Percentiles rank a stretch among this genome's conserved stretches.
phyloP scores from a whole-genome alignment of 768 basidiomycete species.

The Leccinum fibrillosum region DNA sequence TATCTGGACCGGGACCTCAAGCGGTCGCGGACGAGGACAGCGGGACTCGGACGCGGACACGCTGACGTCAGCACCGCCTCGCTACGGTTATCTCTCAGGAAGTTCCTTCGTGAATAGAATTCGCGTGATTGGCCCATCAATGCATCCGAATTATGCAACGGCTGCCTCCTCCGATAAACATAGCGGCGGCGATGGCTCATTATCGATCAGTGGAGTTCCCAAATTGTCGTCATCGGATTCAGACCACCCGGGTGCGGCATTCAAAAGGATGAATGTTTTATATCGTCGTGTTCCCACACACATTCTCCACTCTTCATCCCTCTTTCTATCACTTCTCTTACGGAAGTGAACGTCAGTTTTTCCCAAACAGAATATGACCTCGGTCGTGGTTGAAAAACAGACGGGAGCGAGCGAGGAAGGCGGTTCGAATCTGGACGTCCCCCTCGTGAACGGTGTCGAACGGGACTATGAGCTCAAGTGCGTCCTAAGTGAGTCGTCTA shows the following conservation, averaged over 20 bases:
- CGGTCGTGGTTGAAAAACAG: conserved; percentile 17
- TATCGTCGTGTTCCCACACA: conserved; percentile 8
- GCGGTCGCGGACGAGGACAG: too few species aligned
- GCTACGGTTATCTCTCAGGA: too few species aligned
- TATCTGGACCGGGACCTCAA: too few species aligned
- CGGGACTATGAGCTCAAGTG: conserved; percentile 35
- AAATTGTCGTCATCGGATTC: conserved; percentile 1
- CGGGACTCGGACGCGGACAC: too few species aligned
- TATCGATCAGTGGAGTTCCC: not conserved
- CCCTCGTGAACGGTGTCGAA: conserved; percentile 24
- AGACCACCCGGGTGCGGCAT: not conserved
- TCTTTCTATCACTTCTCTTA: not conserved
- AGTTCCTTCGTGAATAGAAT: not conserved
- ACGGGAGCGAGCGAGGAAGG: conserved; percentile 11
- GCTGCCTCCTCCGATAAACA: not conserved
- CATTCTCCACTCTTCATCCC: not conserved
- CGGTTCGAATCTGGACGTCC: not conserved
- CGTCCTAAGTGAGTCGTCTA: conserved; percentile 23
- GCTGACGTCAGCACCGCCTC: too few species aligned
- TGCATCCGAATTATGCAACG: not conserved
- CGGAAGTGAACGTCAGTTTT: not conserved
- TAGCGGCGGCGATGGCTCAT: not conserved
- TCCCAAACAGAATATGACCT: conserved; percentile 2
- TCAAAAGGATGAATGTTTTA: conserved; percentile 8
- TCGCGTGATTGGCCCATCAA: not conserved